Evolutionary conservation across 768 basidiomycete genomes (phyloP), one percentile per base, ranked within the genome.

Genomic region (Lactifluus subvellereus): DNA sequence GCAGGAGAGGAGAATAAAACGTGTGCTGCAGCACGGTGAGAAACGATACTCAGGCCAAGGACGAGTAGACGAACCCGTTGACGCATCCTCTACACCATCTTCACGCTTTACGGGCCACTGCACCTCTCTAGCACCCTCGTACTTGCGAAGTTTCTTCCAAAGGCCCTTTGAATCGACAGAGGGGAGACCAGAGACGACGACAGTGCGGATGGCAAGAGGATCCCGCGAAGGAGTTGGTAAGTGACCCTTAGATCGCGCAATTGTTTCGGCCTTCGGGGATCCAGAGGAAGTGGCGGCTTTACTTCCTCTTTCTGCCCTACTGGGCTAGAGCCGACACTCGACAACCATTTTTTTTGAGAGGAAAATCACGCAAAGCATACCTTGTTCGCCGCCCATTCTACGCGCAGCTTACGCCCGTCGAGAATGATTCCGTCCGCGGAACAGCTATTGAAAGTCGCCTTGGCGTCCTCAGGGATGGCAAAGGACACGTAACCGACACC

Each of bases 401-500:
- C 82, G 42, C 92, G 78, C 54, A 97, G 72, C 65, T 77, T 83
- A 62, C 94, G 79, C 13, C 85, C 86, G 27, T 84, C 84, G 22
- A 91, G 77, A 9, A 72, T 73, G 45, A 96, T 80, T 0, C 85
- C 85, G 48, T 89, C 82, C 61, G 82, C 78, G 38, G 81, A 77
- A 55, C 91, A 80, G 49, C 83, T 82, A 54, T 84, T 81, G 59
- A 86, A 84, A 3, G 88, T 88, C 40, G 79, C 72, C 69, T 91
- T 82, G 7, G 94, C 96, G 74, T 98, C 97, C 69, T 97, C 91
- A 60, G 82, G 84, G 60, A 93, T 79, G 0, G 94, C 85, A 74
- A 96, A 98, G 0, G 92, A 88, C 65, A 98, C 92, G 71, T 97
- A 98, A 64, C 97, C 97, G 22, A 98, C 94, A 66, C 96, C 96